Evolutionary conservation across 306 rosid genomes (phyloP).

Genomic region (Ziziphus jujuba): DNA sequence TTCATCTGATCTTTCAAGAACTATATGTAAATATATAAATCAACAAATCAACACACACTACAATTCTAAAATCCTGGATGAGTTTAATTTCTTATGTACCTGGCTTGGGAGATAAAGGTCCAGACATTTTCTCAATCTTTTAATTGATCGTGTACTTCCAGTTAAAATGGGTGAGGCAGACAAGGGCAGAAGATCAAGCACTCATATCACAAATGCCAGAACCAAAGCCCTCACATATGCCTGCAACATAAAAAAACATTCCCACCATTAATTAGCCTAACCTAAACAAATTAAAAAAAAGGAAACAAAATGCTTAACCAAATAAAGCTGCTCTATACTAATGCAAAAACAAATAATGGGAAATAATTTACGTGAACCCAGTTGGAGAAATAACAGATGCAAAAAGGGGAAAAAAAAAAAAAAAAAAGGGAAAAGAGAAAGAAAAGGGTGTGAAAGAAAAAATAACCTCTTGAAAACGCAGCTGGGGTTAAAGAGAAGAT

Average conservation of each 20-base stretch:
- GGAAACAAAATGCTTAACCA: not conserved
- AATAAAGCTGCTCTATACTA: not conserved
- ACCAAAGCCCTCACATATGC: conserved; percentile 43
- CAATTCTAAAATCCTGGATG: not conserved
- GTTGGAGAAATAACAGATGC: not conserved
- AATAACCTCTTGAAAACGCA: conserved; percentile 32
- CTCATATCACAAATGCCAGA: conserved; percentile 57
- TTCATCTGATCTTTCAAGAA: conserved; percentile 34
- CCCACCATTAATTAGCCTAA: conserved; percentile 23
- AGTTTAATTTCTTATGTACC: conserved; percentile 9
- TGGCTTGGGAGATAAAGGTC: conserved; percentile 26
- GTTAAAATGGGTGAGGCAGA: not conserved
- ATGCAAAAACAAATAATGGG: not conserved
- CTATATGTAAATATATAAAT: conserved; percentile 9
- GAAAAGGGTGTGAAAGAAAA: not conserved
- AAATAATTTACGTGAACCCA: not conserved
- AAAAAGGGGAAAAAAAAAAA: too few species aligned
- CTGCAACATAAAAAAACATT: conserved; percentile 41
- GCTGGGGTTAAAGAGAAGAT: conserved; percentile 11
- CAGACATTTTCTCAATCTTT: conserved; percentile 43
- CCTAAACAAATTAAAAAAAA: conserved; percentile 1
- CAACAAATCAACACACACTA: not conserved
- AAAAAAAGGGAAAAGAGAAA: not conserved
- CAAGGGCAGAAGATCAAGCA: conserved; percentile 47
- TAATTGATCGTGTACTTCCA: conserved; percentile 10